These are phyloP conservation scores for Protomyces lactucae-debilis DNA, from an alignment of 1,139 yeast genomes.

Conservation along the genomic window DNA sequence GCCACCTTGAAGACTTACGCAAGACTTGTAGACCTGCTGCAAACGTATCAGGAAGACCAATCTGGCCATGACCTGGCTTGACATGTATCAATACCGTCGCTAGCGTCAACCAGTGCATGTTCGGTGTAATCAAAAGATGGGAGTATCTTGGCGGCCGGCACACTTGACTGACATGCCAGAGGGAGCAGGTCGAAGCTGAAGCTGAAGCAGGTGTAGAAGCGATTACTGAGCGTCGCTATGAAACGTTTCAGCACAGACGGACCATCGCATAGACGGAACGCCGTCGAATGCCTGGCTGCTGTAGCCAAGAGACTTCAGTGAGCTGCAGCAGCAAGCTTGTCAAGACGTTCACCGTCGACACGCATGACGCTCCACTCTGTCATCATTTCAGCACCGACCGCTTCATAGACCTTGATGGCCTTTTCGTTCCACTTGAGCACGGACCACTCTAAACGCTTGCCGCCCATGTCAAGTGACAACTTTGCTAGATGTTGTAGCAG, in stretches of 20 bases:
- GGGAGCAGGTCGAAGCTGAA: background rate
- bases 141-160: too few species aligned
- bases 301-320: background rate
- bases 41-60: background rate
- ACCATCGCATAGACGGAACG: background rate
- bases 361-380: conserved; percentile 33
- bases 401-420: conserved; percentile 32
- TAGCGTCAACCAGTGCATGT: background rate
- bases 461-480: conserved; percentile 31
- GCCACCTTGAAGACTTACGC: background rate
- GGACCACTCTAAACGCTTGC: conserved; percentile 33
- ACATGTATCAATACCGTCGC: background rate
- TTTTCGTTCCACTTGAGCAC: conserved; percentile 34
- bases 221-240: background rate
- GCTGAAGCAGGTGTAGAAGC: background rate
- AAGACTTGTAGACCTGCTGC: background rate
- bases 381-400: conserved; percentile 32
- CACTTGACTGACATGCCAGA: background rate
- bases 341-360: conserved; percentile 31
- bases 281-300: background rate
- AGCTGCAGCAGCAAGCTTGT: conserved; percentile 28
- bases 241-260: background rate
- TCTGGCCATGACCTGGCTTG: background rate
- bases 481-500: conserved; percentile 32
- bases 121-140: background rate